Evolutionary conservation across 1,139 yeast genomes (phyloP), one percentile per base, ranked within the genome.

Genomic region (Hyphopichia buzzinii): DNA sequence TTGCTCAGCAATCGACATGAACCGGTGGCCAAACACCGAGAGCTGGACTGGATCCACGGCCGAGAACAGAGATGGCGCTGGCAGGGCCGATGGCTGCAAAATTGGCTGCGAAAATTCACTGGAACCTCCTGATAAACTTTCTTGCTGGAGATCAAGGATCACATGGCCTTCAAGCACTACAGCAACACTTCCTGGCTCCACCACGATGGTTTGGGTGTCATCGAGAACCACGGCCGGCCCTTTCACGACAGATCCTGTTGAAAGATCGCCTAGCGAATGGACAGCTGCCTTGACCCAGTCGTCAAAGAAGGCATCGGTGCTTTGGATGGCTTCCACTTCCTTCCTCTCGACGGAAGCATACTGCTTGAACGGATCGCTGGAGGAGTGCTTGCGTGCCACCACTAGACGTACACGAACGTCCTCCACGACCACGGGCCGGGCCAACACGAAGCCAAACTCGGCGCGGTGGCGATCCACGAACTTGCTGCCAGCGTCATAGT

Each of bases 211-310:
- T 58, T 89, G 96, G 0, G 96, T 89, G 30, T 79, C 79, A 59
- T 89, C 97, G 15, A 89, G 81, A 41, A 89, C 72, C 46, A 89
- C 78, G 0, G 95, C 87, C 3, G 97, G 97, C 0, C 96, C 97
- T 2, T 45, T 28, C 4, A 89, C 59, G 10, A 59, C 50, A 10
- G 73, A 59, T 3, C 95, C 95, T 8, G 72, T 48, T 2, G 55
- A 38, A 37, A 88, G 61, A 3, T 68, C 64, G 8, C 70, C 74
- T 32, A 85, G 62, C 33, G 66, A 58, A 48, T 62, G 78, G 1
- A 86, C 71, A 0, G 73, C 66, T 1, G 90, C 69, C 2, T 72
- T 63, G 2, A 55, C 39, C 75, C 84, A 75, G 2, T 77, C 78
- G 31, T 63, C 71, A 40, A 65, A 68, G 46, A 56, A 68, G 19